Percentiles rank a stretch among this genome's conserved stretches.
These are phyloP conservation scores for Lentinula aciculospora DNA, from an alignment of 768 basidiomycete species.

Conservation along the genomic window DNA sequence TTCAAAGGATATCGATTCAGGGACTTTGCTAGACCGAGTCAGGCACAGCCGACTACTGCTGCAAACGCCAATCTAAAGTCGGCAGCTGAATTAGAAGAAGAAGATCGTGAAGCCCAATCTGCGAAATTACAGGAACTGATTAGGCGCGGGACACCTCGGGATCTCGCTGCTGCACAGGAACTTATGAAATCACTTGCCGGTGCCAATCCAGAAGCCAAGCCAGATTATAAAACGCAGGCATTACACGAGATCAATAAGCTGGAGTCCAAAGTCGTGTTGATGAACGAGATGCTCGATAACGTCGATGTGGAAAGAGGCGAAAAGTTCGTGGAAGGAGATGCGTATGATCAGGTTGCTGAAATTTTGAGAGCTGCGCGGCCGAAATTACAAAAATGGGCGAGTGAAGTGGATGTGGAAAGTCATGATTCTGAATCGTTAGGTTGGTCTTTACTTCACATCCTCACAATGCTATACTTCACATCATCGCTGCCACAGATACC, in stretches of 20 bases:
- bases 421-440: constrained; percentile 88
- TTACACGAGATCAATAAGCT: constrained; percentile 88
- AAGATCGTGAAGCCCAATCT: constrained; percentile 90
- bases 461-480: not conserved
- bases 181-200: constrained; percentile 95
- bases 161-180: constrained; percentile 93
- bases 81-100: constrained; percentile 92
- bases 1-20: constrained; percentile 91
- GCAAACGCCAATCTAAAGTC: constrained; percentile 75
- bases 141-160: constrained; percentile 90
- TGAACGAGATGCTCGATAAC: constrained; percentile 97
- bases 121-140: constrained; percentile 99
- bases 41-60: constrained; percentile 24
- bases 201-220: constrained; percentile 90
- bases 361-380: constrained; percentile 81
- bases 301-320: constrained; percentile 69
- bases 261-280: constrained; percentile 90
- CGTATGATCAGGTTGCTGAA: constrained; percentile 91
- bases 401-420: constrained; percentile 87
- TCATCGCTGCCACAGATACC: constrained; percentile 52
- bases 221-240: constrained; percentile 89
- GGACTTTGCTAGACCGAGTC: constrained; percentile 29
- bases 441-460: constrained; percentile 26
- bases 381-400: constrained; percentile 97
- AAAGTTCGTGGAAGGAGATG: constrained; percentile 82